These are phyloP conservation scores for Podospora didyma DNA, from an alignment of 495 filamentous ascomycete species.

Conservation along the genomic window DNA sequence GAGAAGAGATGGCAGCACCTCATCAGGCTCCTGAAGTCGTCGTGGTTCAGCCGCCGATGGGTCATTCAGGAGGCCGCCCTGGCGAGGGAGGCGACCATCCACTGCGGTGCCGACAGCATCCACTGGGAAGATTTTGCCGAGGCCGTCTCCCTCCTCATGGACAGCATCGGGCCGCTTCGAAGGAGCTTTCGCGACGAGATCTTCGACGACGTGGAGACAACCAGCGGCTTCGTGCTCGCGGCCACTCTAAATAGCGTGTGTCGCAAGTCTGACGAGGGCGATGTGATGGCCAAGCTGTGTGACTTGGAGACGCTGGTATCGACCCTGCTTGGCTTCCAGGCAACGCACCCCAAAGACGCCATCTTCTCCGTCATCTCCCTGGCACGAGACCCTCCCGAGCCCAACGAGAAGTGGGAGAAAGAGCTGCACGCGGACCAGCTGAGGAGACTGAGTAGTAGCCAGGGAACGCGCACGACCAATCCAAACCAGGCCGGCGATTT, in stretches of 20 bases:
- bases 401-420: not conserved
- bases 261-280: conserved; percentile 1
- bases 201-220: not conserved
- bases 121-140: conserved; percentile 33
- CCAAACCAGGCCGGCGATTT: not conserved
- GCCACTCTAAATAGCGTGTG: not conserved
- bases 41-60: conserved; percentile 33
- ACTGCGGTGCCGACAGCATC: conserved; percentile 21
- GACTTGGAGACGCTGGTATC: conserved; percentile 24
- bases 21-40: conserved; percentile 2
- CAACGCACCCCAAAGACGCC: conserved; percentile 18
- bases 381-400: conserved; percentile 10
- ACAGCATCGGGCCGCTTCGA: conserved; percentile 4
- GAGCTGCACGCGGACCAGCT: too few species aligned
- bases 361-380: conserved; percentile 21
- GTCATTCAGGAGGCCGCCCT: conserved; percentile 38
- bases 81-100: conserved; percentile 23
- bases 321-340: conserved; percentile 17
- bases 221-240: not conserved
- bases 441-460: too few species aligned
- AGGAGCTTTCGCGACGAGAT: not conserved
- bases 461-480: too few species aligned
- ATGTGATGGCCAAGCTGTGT: not conserved
- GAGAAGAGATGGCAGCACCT: conserved; percentile 1
- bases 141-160: conserved; percentile 12